A percentile compares a stretch with the other conserved stretches of the same genome.
phyloP scores from a whole-genome alignment of 1,284 basidiomycete genomes.

The Naganishia albida region DNA sequence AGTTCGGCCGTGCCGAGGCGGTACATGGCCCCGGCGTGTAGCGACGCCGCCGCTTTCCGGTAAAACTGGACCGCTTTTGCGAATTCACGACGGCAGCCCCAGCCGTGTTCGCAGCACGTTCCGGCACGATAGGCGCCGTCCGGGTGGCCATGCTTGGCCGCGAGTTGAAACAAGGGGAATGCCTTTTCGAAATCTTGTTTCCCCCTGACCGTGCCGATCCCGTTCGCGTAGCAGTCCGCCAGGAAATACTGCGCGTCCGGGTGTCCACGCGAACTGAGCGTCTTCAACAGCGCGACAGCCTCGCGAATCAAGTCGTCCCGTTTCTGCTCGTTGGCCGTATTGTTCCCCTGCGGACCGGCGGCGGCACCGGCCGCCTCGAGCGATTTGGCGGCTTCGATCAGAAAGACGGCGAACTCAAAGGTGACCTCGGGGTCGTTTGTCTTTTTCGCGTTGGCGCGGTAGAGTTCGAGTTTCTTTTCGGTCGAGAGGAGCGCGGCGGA shows the following conservation, averaged over 20 bases:
- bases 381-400: constrained; percentile 92
- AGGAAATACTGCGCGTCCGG: constrained; percentile 94
- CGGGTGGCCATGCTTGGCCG: constrained; percentile 97
- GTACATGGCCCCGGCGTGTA: constrained; percentile 95
- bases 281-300: constrained; percentile 80
- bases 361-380: constrained; percentile 53
- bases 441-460: constrained; percentile 96
- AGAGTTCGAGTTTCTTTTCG: constrained; percentile 92
- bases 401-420: constrained; percentile 97
- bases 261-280: constrained; percentile 89
- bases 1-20: constrained; percentile 93
- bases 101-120: constrained; percentile 97
- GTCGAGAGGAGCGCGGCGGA: constrained; percentile 89
- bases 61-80: constrained; percentile 92
- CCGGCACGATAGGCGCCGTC: constrained; percentile 95
- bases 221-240: constrained; percentile 96
- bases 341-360: constrained; percentile 35
- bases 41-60: constrained; percentile 85
- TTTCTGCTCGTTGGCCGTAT: constrained; percentile 69
- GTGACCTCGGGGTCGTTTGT: constrained; percentile 96
- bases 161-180: constrained; percentile 91
- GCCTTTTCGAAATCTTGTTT: constrained; percentile 96
- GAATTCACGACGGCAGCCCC: constrained; percentile 91
- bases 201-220: constrained; percentile 82
- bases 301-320: constrained; percentile 83